Evolutionary conservation across 306 rosid genomes (phyloP).

Genomic region (Psophocarpus tetragonolobus): DNA sequence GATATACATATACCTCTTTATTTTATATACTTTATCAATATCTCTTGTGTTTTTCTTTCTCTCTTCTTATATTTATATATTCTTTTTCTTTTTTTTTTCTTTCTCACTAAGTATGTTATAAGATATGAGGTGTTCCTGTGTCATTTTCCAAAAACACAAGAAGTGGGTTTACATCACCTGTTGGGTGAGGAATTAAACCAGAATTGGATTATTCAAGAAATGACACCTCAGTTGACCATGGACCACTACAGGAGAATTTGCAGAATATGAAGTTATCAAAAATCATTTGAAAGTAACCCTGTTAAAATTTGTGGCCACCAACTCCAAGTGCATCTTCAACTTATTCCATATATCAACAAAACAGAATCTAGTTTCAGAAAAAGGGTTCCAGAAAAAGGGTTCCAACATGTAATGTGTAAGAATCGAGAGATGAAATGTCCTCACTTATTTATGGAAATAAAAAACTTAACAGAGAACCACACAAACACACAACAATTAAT

Average conservation of each 20-base stretch:
- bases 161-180: background rate
- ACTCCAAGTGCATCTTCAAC: background rate
- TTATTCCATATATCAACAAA: background rate
- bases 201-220: constrained; percentile 40
- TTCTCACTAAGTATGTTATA: too few relatives aligned
- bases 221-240: constrained; percentile 59
- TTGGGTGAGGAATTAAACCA: constrained; percentile 14
- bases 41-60: too few relatives aligned
- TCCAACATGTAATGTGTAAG: background rate
- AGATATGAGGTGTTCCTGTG: too few relatives aligned
- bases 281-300: constrained; percentile 31
- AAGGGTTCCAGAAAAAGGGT: background rate
- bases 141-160: too few relatives aligned
- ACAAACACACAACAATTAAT: background rate
- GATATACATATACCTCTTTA: too few relatives aligned
- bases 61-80: too few relatives aligned
- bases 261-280: constrained; percentile 10
- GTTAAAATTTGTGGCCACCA: constrained; percentile 26
- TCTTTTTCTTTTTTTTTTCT: too few relatives aligned
- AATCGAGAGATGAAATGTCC: background rate
- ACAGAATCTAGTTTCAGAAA: background rate
- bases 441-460: background rate
- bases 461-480: background rate
- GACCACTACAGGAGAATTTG: constrained; percentile 20
- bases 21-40: too few relatives aligned